Percentiles rank a stretch among this genome's conserved stretches.
phyloP scores from a whole-genome alignment of 495 filamentous ascomycete species.

The Aspergillus hancockii region DNA sequence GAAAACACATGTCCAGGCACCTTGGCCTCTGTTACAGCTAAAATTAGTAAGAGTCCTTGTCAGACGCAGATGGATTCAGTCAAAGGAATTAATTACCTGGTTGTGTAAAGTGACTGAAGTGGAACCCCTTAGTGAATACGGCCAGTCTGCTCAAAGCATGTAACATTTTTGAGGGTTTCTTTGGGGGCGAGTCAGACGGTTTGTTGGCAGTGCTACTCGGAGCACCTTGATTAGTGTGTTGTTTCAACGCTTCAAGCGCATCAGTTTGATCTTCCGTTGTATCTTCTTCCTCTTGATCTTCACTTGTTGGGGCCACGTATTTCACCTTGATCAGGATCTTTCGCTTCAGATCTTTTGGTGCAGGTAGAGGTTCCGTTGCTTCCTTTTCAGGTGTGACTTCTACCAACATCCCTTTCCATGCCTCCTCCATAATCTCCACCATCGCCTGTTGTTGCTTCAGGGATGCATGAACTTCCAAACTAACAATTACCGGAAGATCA shows the following conservation, averaged over 20 bases:
- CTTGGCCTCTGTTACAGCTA: constrained; percentile 51
- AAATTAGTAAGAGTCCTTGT: constrained; percentile 4
- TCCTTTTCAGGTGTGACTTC: constrained; percentile 52
- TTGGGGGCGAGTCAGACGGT: constrained; percentile 19
- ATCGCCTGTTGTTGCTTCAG: constrained; percentile 80
- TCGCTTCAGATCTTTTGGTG: constrained; percentile 61
- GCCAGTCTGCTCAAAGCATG: constrained; percentile 72
- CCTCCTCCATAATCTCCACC: constrained; percentile 83
- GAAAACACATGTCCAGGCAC: constrained; percentile 87
- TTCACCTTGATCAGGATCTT: constrained; percentile 95
- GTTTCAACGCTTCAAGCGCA: constrained; percentile 14
- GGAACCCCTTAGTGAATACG: constrained; percentile 78
- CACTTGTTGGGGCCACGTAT: constrained; percentile 47
- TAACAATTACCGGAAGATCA: constrained; percentile 83
- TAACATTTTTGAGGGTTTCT: constrained; percentile 70
- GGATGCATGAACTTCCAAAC: constrained; percentile 83
- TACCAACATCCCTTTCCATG: constrained; percentile 71
- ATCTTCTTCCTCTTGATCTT: constrained; percentile 32
- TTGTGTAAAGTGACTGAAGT: constrained; percentile 69
- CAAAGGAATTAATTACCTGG: constrained; percentile 40
- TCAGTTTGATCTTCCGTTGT: constrained; percentile 23
- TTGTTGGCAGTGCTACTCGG: constrained; percentile 13
- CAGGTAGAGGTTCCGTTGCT: constrained; percentile 56
- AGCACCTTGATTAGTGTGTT: constrained; percentile 5
- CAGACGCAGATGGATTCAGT: background rate